A percentile compares a stretch with the other conserved stretches of the same genome.
phyloP scores from a whole-genome alignment of 352 stramenopile genomes.

The Stephanocyclus meneghinianus region DNA sequence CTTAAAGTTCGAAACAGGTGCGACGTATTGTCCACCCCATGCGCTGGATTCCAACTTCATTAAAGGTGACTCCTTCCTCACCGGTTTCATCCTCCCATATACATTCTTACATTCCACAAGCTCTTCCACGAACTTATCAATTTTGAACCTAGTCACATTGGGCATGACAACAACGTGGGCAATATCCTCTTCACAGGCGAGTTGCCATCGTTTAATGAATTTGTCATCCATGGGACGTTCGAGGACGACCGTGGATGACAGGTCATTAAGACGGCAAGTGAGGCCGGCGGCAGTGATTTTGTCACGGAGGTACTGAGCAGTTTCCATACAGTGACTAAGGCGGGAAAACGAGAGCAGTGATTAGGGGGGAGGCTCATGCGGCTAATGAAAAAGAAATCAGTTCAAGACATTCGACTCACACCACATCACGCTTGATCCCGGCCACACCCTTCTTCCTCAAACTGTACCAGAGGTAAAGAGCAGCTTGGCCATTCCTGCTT shows the following conservation, averaged over 20 bases:
- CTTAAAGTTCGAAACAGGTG: slow-evolving; percentile 38
- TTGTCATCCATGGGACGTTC: slow-evolving; percentile 74
- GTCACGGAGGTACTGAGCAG: slow-evolving; percentile 75
- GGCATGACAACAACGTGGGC: slow-evolving; percentile 84
- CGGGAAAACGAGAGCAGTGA: slow-evolving; percentile 5
- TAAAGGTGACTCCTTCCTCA: slow-evolving; percentile 56
- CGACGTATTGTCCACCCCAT: slow-evolving; percentile 54
- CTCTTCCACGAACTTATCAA: slow-evolving; percentile 82
- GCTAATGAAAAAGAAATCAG: slow-evolving; percentile 3
- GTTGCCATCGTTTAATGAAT: slow-evolving; percentile 81
- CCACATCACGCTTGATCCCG: slow-evolving; percentile 80
- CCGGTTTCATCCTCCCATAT: slow-evolving; percentile 59
- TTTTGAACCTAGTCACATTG: slow-evolving; percentile 81
- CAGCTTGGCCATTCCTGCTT: slow-evolving; percentile 79
- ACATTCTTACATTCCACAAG: slow-evolving; percentile 62
- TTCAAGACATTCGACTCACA: slow-evolving; percentile 49
- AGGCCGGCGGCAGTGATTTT: slow-evolving; percentile 70
- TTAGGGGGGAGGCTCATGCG: slow-evolving; percentile 1
- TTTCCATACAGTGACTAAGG: slow-evolving; percentile 79
- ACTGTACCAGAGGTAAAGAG: slow-evolving; percentile 83
- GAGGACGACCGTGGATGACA: slow-evolving; percentile 78
- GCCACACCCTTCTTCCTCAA: slow-evolving; percentile 78
- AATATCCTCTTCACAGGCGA: slow-evolving; percentile 83
- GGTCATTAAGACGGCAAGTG: slow-evolving; percentile 75
- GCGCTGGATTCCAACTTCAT: slow-evolving; percentile 49